Evolutionary conservation across 1,139 yeast genomes (phyloP).

Genomic region (Debaryomyces subglobosus): DNA sequence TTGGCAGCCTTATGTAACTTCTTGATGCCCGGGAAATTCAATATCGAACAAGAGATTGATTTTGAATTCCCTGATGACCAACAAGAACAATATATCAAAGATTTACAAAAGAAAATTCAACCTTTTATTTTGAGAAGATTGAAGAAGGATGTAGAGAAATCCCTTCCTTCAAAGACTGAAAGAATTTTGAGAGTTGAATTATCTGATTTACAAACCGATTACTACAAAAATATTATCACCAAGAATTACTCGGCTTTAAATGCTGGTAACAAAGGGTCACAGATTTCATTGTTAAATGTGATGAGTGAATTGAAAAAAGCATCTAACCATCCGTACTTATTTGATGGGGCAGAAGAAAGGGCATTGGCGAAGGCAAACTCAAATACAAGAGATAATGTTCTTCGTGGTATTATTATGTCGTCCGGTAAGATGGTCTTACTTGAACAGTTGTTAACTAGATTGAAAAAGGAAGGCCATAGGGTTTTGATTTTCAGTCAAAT

Average conservation of each 20-base stretch:
- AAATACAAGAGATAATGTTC: conserved; percentile 70
- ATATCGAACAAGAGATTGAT: conserved; percentile 92
- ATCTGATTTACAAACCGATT: conserved; percentile 93
- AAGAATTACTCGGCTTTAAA: conserved; percentile 89
- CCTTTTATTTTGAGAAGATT: conserved; percentile 91
- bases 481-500: conserved; percentile 94
- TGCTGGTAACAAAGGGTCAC: conserved; percentile 79
- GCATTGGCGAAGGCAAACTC: conserved; percentile 68
- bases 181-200: conserved; percentile 92
- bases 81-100: conserved; percentile 87
- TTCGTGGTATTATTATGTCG: conserved; percentile 94
- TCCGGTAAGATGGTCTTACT: conserved; percentile 97
- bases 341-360: conserved; percentile 89
- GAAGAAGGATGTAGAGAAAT: conserved; percentile 96
- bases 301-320: conserved; percentile 97
- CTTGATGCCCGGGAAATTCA: conserved; percentile 91
- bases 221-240: conserved; percentile 90
- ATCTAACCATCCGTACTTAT: conserved; percentile 93
- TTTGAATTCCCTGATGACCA: conserved; percentile 84
- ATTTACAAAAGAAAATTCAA: conserved; percentile 78
- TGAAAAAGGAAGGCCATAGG: conserved; percentile 92
- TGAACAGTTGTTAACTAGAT: conserved; percentile 82
- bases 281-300: conserved; percentile 81
- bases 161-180: conserved; percentile 93
- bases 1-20: conserved; percentile 93